phyloP scores from a whole-genome alignment of 768 basidiomycete species.

The Coprinellus micaceus region DNA sequence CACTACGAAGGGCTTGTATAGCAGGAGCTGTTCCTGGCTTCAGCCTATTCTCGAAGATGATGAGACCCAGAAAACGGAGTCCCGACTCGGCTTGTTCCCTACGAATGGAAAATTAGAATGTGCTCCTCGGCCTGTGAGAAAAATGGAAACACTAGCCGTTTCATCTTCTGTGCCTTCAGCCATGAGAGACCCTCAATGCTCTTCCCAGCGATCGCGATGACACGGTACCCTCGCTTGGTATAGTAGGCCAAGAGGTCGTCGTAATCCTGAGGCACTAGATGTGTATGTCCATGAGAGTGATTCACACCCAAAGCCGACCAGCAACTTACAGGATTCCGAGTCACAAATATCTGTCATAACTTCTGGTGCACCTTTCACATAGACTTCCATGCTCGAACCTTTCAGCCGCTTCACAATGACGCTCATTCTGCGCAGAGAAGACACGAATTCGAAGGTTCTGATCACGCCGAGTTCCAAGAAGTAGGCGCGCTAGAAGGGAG shows the following conservation, averaged over 20 bases:
- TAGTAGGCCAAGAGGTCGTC: conserved; percentile 96
- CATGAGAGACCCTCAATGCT: conserved; percentile 90
- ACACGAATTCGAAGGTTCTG: conserved; percentile 94
- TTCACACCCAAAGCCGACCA: background rate
- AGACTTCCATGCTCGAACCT: conserved; percentile 93
- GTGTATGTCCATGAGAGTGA: conserved; percentile 4
- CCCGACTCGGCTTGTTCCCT: conserved; percentile 94
- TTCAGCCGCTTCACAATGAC: conserved; percentile 95
- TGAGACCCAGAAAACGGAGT: conserved; percentile 86
- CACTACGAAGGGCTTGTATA: conserved; percentile 82
- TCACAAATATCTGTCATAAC: conserved; percentile 97
- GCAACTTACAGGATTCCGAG: conserved; percentile 74
- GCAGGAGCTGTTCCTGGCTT: conserved; percentile 89
- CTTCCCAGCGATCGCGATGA: conserved; percentile 97
- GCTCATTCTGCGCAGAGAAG: conserved; percentile 90
- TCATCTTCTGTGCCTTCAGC: conserved; percentile 96
- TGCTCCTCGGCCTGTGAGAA: background rate
- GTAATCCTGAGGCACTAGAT: conserved; percentile 88
- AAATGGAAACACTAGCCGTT: conserved; percentile 52
- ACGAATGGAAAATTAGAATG: conserved; percentile 6
- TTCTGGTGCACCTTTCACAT: conserved; percentile 99
- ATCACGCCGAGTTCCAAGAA: conserved; percentile 97
- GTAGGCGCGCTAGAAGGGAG: conserved; percentile 71
- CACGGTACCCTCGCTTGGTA: conserved; percentile 93
- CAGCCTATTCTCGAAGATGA: conserved; percentile 97